Evolutionary conservation across 2,329 filamentous ascomycete species (phyloP), one percentile per base, ranked within the genome.

Genomic region (Trichoderma lentiforme): DNA sequence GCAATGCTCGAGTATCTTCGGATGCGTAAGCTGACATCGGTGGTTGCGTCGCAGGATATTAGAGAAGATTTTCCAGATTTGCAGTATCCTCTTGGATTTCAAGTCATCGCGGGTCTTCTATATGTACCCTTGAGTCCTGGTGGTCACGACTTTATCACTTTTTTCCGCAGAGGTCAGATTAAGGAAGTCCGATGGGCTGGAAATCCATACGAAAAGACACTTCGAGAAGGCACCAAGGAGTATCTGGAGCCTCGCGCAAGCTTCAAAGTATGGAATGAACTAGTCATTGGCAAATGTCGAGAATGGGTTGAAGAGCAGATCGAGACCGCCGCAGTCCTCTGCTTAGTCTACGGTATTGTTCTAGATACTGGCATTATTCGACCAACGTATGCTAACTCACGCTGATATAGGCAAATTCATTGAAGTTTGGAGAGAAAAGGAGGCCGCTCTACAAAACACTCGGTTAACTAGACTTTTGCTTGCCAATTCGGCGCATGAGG

Each of bases 241-340:
- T 94, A 92, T 75, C 83, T 97, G 0, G 93, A 97, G 78, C 94
- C 94, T 0, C 86, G 91, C 74, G 92, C 89, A 78, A 92, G 93
- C 78, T 97, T 97, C 82, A 91, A 91, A 77, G 88, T 87, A 0
- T 97, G 93, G 94, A 89, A 88, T 34, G 94, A 97, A 80, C 94
- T 88, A 0, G 90, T 97, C 0, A 80, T 94, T 12, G 93, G 93
- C 6, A 94, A 92, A 80, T 95, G 92, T 75, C 89, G 92, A 26
- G 94, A 97, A 75, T 97, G 94, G 94, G 91, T 90, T 0, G 93
- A 96, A 77, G 92, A 97, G 74, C 93, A 97, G 78, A 87, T 97
- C 3, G 94, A 97, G 80, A 97, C 93, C 0, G 94, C 94, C 0
- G 93, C 94, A 1, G 93, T 97, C 0, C 84, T 97, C 3, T 97